Evolutionary conservation across 2,329 filamentous ascomycete species (phyloP).

Genomic region (Trichoderma hamatum): DNA sequence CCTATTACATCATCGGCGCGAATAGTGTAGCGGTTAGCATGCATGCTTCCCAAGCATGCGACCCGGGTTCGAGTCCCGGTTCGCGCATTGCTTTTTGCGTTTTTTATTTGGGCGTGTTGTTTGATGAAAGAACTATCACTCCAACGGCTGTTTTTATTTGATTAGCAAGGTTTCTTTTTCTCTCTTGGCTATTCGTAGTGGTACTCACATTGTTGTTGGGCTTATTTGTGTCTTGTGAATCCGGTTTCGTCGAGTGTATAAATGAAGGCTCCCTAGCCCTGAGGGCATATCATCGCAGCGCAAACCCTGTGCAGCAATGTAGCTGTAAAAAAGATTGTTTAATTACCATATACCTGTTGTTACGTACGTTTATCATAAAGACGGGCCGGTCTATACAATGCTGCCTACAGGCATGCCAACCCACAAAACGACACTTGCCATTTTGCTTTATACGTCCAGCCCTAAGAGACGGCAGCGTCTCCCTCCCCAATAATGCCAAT

Average conservation of each 20-base stretch:
- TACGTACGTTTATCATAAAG: slow-evolving; percentile 26
- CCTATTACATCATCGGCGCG: slow-evolving; percentile 33
- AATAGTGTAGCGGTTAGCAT: slow-evolving; percentile 47
- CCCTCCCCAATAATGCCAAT: slow-evolving; percentile 14
- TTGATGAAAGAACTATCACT: background rate
- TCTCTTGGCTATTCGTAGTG: background rate
- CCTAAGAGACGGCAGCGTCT: slow-evolving; percentile 3
- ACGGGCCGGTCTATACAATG: slow-evolving; percentile 8
- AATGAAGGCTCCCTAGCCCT: background rate
- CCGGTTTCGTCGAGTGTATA: background rate
- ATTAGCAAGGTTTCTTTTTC: background rate
- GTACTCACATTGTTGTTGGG: background rate
- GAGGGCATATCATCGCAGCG: background rate
- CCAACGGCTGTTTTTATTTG: background rate
- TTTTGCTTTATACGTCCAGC: slow-evolving; percentile 26
- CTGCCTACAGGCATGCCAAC: background rate
- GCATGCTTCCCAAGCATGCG: slow-evolving; percentile 45
- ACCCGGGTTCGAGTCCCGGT: slow-evolving; percentile 44
- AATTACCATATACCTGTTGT: slow-evolving; percentile 12
- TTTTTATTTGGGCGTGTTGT: background rate
- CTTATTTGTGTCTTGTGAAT: background rate
- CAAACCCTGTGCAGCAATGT: background rate
- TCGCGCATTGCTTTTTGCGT: slow-evolving; percentile 35
- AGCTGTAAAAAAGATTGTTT: slow-evolving; percentile 1
- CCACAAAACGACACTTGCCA: background rate